Conservation (phyloP, 495 filamentous ascomycete species). For the Penicillium maclennaniae region DNA sequence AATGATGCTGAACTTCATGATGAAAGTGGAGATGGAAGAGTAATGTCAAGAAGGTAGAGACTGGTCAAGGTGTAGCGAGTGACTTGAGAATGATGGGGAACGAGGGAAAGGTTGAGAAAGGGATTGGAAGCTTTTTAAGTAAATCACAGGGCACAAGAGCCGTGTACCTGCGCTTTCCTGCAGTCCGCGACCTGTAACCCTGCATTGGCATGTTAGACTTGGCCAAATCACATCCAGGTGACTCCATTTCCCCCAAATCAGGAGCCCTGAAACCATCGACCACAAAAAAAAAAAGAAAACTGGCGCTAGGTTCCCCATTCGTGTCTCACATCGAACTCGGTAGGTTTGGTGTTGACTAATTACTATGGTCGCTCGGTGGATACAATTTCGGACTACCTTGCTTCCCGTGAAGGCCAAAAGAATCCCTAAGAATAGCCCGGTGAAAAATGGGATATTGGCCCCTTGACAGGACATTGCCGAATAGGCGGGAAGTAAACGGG, state of each 20-base stretch:
- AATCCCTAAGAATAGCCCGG: neutral
- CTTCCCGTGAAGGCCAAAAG: neutral
- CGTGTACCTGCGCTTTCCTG: too few species aligned
- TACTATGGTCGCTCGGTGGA: neutral
- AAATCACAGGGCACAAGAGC: neutral
- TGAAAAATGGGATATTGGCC: neutral
- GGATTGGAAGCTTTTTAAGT: neutral
- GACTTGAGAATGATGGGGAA: slow-evolving; percentile 7
- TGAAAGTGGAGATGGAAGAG: slow-evolving; percentile 11
- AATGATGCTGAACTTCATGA: slow-evolving; percentile 43
- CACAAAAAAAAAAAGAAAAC: neutral
- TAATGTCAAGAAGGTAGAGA: slow-evolving; percentile 14
- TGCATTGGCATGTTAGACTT: neutral
- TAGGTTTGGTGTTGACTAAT: slow-evolving; percentile 1
- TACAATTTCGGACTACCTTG: neutral
- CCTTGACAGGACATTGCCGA: neutral
- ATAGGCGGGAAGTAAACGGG: neutral
- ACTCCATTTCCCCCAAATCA: neutral
- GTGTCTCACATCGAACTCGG: slow-evolving; percentile 21
- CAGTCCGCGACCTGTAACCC: neutral
- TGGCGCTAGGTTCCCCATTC: slow-evolving; percentile 18
- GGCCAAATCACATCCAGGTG: neutral
- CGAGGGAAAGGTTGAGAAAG: slow-evolving; percentile 6
- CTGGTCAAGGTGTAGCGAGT: slow-evolving; percentile 8
- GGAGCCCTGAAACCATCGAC: slow-evolving; percentile 5